Conservation (phyloP, 129 eudicot species). For the Escallonia herrerae region DNA sequence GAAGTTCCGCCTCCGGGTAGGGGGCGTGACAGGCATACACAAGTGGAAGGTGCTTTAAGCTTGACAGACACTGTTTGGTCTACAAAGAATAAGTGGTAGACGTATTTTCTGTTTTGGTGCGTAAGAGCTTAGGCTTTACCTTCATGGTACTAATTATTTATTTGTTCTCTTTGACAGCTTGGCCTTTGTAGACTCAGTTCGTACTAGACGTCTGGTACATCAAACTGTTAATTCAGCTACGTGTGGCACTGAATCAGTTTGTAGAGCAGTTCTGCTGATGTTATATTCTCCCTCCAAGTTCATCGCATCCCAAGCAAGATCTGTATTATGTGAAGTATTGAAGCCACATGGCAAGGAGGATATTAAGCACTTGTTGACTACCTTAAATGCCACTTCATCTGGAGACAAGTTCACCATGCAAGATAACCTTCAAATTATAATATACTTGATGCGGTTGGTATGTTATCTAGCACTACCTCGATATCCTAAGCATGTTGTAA, state of each 20-base stretch:
- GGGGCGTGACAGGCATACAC: too few species aligned
- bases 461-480: constrained; percentile 56
- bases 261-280: constrained; percentile 69
- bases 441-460: constrained; percentile 52
- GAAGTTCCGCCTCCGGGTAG: too few species aligned
- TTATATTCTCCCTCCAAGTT: constrained; percentile 72
- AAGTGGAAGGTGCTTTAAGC: too few species aligned
- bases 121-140: neutral
- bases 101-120: neutral
- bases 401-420: constrained; percentile 32
- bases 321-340: constrained; percentile 33
- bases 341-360: constrained; percentile 35
- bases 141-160: constrained; percentile 5
- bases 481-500: constrained; percentile 35
- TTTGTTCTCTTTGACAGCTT: constrained; percentile 37
- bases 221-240: constrained; percentile 22
- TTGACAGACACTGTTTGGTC: too few species aligned
- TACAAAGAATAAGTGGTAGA: neutral
- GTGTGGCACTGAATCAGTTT: constrained; percentile 42
- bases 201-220: constrained; percentile 45
- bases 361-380: constrained; percentile 36
- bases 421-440: constrained; percentile 39
- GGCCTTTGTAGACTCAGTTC: constrained; percentile 49
- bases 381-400: constrained; percentile 36
- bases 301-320: constrained; percentile 47